A percentile compares a stretch with the other conserved stretches of the same genome.
These are phyloP conservation scores for Ceratobasidium sp. DNA, from an alignment of 1,284 basidiomycete genomes.

Conservation along the genomic window DNA sequence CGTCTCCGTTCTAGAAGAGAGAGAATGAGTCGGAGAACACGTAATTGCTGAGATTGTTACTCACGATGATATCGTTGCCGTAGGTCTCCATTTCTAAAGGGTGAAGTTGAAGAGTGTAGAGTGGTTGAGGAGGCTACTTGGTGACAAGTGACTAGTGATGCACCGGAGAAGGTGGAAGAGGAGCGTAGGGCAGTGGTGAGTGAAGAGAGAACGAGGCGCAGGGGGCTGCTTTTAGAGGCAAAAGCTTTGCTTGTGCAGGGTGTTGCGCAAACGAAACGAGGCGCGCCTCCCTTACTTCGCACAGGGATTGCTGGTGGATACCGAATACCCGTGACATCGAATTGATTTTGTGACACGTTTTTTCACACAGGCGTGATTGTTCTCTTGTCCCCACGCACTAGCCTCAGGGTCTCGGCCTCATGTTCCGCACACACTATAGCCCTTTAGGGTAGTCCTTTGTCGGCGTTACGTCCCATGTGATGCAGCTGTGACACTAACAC, in stretches of 20 bases:
- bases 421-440: background rate
- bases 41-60: constrained; percentile 26
- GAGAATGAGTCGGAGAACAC: constrained; percentile 17
- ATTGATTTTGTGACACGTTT: background rate
- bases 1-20: constrained; percentile 65
- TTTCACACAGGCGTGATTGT: constrained; percentile 8
- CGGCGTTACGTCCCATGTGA: background rate
- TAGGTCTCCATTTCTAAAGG: constrained; percentile 20
- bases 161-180: constrained; percentile 28
- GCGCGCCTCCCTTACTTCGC: constrained; percentile 27
- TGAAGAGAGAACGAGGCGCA: constrained; percentile 40
- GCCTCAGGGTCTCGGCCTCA: background rate
- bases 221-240: constrained; percentile 39
- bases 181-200: constrained; percentile 38
- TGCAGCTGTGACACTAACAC: constrained; percentile 17
- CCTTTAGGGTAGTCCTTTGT: constrained; percentile 3
- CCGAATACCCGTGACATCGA: constrained; percentile 16
- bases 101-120: background rate
- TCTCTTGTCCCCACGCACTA: background rate
- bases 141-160: constrained; percentile 41
- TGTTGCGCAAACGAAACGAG: constrained; percentile 37
- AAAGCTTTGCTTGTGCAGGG: constrained; percentile 42
- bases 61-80: constrained; percentile 26
- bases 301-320: constrained; percentile 16
- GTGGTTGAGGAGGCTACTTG: background rate